Percentiles rank a stretch among this genome's conserved stretches.
Evolutionary conservation across 1,139 yeast species (phyloP).

Genomic region (Scheffersomyces titani): DNA sequence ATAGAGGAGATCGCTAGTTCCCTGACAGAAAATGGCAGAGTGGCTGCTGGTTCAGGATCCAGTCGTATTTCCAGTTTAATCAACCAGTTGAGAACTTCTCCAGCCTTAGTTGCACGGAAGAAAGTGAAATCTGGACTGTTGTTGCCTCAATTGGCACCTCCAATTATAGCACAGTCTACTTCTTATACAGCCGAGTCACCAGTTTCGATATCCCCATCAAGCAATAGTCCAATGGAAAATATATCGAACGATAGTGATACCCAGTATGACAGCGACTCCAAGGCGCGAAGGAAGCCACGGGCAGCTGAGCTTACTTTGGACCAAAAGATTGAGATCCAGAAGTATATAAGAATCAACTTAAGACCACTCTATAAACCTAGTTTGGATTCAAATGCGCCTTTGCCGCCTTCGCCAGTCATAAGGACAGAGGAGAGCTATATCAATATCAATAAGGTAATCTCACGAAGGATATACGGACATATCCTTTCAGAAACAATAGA

Average conservation of each 20-base stretch:
- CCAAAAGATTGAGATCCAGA: slow-evolving; percentile 53
- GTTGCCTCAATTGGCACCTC: neutral
- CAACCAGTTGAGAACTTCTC: slow-evolving; percentile 24
- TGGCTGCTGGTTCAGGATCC: slow-evolving; percentile 3
- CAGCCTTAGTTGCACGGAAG: neutral
- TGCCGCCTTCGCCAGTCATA: slow-evolving; percentile 8
- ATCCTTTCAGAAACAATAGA: slow-evolving; percentile 15
- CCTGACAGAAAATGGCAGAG: slow-evolving; percentile 7
- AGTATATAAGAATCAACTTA: slow-evolving; percentile 50
- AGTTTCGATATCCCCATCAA: slow-evolving; percentile 1
- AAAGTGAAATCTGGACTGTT: neutral
- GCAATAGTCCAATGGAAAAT: slow-evolving; percentile 12
- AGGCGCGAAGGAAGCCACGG: slow-evolving; percentile 2
- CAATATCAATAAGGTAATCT: slow-evolving; percentile 36
- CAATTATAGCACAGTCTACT: neutral
- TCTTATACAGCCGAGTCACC: slow-evolving; percentile 3
- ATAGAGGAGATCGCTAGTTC: slow-evolving; percentile 1
- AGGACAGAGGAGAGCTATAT: slow-evolving; percentile 35
- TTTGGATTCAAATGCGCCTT: neutral
- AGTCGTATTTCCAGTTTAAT: slow-evolving; percentile 26
- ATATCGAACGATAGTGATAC: slow-evolving; percentile 13
- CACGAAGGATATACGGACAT: slow-evolving; percentile 47
- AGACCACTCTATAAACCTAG: slow-evolving; percentile 49
- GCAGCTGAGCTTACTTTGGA: slow-evolving; percentile 32
- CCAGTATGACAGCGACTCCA: slow-evolving; percentile 12